phyloP scores from a whole-genome alignment of 2,329 filamentous ascomycete species.

The Alternaria metachromatica region DNA sequence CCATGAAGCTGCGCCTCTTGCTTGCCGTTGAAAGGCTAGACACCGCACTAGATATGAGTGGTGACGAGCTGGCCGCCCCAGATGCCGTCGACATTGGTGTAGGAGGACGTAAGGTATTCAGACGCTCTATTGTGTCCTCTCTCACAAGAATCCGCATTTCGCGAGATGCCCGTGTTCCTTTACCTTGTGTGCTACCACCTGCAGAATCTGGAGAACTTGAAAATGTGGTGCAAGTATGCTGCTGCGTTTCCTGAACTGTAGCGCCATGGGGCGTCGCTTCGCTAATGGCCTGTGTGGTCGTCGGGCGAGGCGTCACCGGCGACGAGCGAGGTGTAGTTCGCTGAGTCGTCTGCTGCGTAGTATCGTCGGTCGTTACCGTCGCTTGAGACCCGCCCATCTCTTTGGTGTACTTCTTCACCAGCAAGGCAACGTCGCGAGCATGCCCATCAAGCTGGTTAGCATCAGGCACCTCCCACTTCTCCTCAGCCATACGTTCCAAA shows the following conservation, averaged over 20 bases:
- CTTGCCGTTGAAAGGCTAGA: neutral
- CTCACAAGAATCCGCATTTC: slow-evolving; percentile 26
- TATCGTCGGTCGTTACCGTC: slow-evolving; percentile 23
- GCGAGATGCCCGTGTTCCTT: slow-evolving; percentile 25
- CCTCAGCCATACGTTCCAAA: slow-evolving; percentile 69
- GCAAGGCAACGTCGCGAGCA: slow-evolving; percentile 38
- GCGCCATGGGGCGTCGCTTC: neutral
- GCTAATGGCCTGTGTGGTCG: neutral
- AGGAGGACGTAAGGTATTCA: neutral
- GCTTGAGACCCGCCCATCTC: slow-evolving; percentile 25
- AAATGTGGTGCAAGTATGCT: slow-evolving; percentile 6
- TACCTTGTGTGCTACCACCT: slow-evolving; percentile 28
- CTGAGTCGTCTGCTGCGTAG: slow-evolving; percentile 30
- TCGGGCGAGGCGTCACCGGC: slow-evolving; percentile 7
- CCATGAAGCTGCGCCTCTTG: slow-evolving; percentile 12
- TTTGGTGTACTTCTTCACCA: slow-evolving; percentile 28
- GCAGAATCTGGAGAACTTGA: slow-evolving; percentile 21
- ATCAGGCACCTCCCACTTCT: slow-evolving; percentile 52
- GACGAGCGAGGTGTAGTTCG: slow-evolving; percentile 22
- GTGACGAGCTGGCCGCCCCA: too few species aligned
- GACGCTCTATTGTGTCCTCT: slow-evolving; percentile 26
- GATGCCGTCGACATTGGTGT: neutral
- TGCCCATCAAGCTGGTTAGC: slow-evolving; percentile 35
- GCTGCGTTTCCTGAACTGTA: neutral
- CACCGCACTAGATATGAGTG: neutral